Evolutionary conservation across 331 rosid species (phyloP), one percentile per base, ranked within the genome.

Genomic region (Spiraea crenata): DNA sequence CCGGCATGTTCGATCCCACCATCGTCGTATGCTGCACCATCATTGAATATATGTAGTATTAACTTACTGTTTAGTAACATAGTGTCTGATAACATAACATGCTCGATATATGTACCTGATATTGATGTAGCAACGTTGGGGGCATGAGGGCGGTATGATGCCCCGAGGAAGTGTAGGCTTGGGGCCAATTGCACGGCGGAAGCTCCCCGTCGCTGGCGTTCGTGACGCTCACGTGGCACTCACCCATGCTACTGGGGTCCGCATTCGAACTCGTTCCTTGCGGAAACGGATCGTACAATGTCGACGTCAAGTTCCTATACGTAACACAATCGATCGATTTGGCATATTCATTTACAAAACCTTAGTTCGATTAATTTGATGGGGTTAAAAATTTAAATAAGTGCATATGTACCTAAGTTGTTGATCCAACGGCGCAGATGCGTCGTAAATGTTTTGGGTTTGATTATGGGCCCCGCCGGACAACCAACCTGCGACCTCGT

Each of bases 221-320:
- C 39, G 75, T 57, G 57, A 70, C 66, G 35, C 47, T 45, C 38
- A 80, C 91, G 13, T 82, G 87, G 68, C 89, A 86, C 67, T 85
- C 85, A 10, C 70, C 85, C 17, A 87, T 77, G 8, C 65, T 79
- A 37, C 71, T 75, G 34, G 83, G 85, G 49, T 90, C 82, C 31
- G 67, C 82, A 16, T 76, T 88, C 52, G 91, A 85, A 61, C 73
- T 82, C 0, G 82, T 67, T 14, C 91, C 96, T 77, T 85, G 96
- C 1, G 90, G 76, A 81, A 84, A 87, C 14, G 93, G 86, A 71
- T 84, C 88, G 9, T 84, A 90, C 5, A 84, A 65, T 0, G 84
- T 60, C 1, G 93, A 82, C 9, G 86, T 68, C 70, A 85, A 83
- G 45, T 85, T 86, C 84, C 96, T 87, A 45, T 5, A 31, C 1